A percentile compares a stretch with the other conserved stretches of the same genome.
phyloP scores from a whole-genome alignment of 768 basidiomycete genomes.

The Dioszegia aurantiaca region DNA sequence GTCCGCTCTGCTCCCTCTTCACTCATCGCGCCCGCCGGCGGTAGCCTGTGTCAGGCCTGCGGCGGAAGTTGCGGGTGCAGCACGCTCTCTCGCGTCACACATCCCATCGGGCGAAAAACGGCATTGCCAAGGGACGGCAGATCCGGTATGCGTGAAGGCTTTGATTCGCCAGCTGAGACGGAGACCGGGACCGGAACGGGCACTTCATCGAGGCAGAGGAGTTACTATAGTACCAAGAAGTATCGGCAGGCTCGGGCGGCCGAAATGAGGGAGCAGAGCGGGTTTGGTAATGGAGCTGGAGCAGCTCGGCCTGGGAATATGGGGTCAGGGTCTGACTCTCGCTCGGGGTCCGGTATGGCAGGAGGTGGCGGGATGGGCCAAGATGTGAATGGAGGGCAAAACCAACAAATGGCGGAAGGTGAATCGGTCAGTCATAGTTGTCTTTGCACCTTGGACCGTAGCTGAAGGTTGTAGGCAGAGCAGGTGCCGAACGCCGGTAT shows the following conservation, averaged over 20 bases:
- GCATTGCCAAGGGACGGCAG: not conserved
- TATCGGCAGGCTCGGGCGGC: slow-evolving; percentile 4
- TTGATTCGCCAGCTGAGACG: too few relatives aligned
- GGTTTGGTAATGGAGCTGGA: not conserved
- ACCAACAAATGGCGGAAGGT: not conserved
- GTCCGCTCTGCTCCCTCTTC: slow-evolving; percentile 19
- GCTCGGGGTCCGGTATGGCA: not conserved
- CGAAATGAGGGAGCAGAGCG: slow-evolving; percentile 9
- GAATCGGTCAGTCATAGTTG: not conserved
- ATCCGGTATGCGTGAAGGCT: too few relatives aligned
- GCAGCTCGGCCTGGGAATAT: not conserved
- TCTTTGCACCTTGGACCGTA: too few relatives aligned
- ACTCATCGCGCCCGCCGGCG: not conserved
- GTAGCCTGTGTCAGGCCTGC: not conserved
- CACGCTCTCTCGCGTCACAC: not conserved
- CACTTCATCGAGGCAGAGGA: slow-evolving; percentile 8
- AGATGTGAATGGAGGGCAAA: not conserved
- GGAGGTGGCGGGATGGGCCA: not conserved
- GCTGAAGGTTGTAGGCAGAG: too few relatives aligned
- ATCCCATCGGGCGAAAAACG: not conserved
- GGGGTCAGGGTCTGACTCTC: not conserved
- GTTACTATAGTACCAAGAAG: slow-evolving; percentile 25
- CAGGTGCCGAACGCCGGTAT: not conserved
- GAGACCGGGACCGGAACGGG: not conserved
- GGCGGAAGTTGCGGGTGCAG: slow-evolving; percentile 7